A percentile compares a stretch with the other conserved stretches of the same genome.
These are phyloP conservation scores for Ganoderma lucidum DNA, from an alignment of 1,284 basidiomycete species.

Conservation along the genomic window DNA sequence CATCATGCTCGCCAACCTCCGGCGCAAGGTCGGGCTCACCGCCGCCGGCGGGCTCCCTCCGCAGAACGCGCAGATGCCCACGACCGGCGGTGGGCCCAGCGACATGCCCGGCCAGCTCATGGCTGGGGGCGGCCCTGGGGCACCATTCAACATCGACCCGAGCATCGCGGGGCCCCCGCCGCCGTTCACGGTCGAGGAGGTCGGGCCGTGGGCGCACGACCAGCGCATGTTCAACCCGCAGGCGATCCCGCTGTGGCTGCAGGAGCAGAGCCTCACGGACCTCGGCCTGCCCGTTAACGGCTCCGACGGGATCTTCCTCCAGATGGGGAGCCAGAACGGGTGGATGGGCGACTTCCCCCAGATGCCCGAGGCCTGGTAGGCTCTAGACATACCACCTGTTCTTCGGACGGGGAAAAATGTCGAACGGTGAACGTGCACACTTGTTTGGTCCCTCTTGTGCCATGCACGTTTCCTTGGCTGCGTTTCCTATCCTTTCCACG, in stretches of 20 bases:
- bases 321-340: constrained; percentile 71
- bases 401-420: not conserved
- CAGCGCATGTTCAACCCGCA: constrained; percentile 80
- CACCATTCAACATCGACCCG: constrained; percentile 58
- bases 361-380: constrained; percentile 82
- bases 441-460: not conserved
- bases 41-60: constrained; percentile 54
- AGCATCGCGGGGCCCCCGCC: constrained; percentile 58
- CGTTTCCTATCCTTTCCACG: not conserved
- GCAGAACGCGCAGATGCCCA: constrained; percentile 24
- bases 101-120: not conserved
- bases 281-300: constrained; percentile 90
- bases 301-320: constrained; percentile 88
- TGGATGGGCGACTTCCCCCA: constrained; percentile 78
- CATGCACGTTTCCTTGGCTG: not conserved
- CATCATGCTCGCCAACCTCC: constrained; percentile 89
- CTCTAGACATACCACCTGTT: not conserved
- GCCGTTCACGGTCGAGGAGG: constrained; percentile 81
- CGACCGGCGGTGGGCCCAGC: constrained; percentile 41
- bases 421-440: not conserved
- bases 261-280: constrained; percentile 88
- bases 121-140: constrained; percentile 40
- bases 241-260: constrained; percentile 82
- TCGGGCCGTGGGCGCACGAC: constrained; percentile 80
- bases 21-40: constrained; percentile 81